Percentiles rank a stretch among this genome's conserved stretches.
Evolutionary conservation across 2,329 filamentous ascomycete genomes (phyloP).

Genomic region (Dactylonectria estremocensis): DNA sequence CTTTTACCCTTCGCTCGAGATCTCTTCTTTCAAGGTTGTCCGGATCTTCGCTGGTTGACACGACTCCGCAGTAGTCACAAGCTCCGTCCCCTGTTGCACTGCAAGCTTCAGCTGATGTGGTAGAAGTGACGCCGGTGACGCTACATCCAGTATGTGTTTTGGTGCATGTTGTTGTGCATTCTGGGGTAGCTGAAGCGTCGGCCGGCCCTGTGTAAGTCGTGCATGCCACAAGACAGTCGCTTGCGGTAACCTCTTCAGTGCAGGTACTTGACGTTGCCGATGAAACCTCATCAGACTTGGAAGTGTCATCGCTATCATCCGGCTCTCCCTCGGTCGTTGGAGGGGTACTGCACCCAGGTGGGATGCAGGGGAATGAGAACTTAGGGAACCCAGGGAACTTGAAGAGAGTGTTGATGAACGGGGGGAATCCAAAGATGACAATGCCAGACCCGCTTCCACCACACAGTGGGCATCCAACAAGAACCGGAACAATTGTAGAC

Average conservation of each 20-base stretch:
- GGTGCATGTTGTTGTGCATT: constrained; percentile 31
- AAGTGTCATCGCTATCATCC: constrained; percentile 15
- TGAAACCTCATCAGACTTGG: background rate
- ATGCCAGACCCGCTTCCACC: constrained; percentile 29
- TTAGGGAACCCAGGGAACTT: constrained; percentile 27
- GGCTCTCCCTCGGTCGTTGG: background rate
- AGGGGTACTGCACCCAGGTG: constrained; percentile 15
- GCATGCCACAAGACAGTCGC: constrained; percentile 37
- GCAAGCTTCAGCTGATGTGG: constrained; percentile 16
- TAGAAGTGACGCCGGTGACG: constrained; percentile 25
- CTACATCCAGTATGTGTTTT: constrained; percentile 32
- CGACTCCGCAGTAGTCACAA: background rate
- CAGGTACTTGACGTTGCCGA: constrained; percentile 9
- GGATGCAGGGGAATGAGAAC: constrained; percentile 36
- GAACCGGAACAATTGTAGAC: constrained; percentile 33
- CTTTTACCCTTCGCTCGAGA: too few relatives aligned
- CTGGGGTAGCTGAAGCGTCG: background rate
- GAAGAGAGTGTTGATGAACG: constrained; percentile 1
- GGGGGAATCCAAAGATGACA: constrained; percentile 30
- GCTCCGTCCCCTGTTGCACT: constrained; percentile 3
- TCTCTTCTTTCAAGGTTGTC: background rate
- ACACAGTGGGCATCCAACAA: constrained; percentile 28
- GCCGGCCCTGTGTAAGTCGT: constrained; percentile 31
- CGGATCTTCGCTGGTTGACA: background rate
- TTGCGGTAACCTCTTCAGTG: constrained; percentile 31